A percentile compares a stretch with the other conserved stretches of the same genome.
Conservation (phyloP, 2,329 filamentous ascomycete genomes). For the Phialophora tarda region DNA sequence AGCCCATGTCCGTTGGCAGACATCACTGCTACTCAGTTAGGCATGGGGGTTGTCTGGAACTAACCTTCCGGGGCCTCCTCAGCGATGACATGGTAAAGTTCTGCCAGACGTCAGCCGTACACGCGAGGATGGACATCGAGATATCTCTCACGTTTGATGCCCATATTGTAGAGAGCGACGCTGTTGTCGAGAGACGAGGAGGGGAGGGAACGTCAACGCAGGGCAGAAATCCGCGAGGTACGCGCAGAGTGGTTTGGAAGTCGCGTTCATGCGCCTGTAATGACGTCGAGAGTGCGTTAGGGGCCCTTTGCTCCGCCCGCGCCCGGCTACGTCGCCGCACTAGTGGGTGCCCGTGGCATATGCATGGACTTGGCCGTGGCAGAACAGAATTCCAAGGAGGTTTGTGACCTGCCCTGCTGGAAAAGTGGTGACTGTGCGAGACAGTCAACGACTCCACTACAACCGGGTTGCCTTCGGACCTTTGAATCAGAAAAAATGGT, state of each 20-base stretch:
- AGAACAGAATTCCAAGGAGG: background rate
- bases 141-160: slow-evolving; percentile 56
- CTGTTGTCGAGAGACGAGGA: background rate
- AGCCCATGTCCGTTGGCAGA: background rate
- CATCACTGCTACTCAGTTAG: background rate
- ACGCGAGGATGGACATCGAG: slow-evolving; percentile 20
- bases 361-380: background rate
- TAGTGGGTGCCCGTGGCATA: too few species aligned
- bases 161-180: slow-evolving; percentile 47
- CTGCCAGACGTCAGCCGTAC: slow-evolving; percentile 43
- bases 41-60: background rate
- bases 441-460: background rate
- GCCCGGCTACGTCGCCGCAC: background rate
- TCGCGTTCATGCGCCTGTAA: background rate
- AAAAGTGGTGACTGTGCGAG: background rate
- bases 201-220: background rate
- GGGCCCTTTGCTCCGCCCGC: background rate
- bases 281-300: background rate
- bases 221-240: background rate
- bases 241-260: background rate
- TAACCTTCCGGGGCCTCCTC: slow-evolving; percentile 84
- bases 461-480: background rate
- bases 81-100: slow-evolving; percentile 80
- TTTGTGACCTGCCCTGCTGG: background rate
- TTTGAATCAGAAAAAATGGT: background rate